Evolutionary conservation across 2,329 filamentous ascomycete genomes (phyloP), one percentile per base, ranked within the genome.

Genomic region (Fusarium guadeloupense): DNA sequence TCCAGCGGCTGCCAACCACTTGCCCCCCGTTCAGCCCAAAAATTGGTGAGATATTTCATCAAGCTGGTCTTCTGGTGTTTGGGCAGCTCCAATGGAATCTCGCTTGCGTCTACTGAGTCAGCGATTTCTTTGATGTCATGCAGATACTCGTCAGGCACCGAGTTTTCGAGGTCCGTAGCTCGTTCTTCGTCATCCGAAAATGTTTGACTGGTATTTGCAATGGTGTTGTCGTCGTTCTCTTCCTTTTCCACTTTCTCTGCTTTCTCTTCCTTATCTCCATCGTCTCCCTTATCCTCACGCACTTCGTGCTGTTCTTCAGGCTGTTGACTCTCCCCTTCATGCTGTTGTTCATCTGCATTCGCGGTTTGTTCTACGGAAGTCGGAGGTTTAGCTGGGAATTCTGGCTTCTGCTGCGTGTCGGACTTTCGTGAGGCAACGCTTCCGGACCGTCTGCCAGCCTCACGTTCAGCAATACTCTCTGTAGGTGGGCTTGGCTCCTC

Each of bases 21-120:
- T 20, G 96, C 92, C 41, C 95, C 98, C 47, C 95, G 87, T 76
- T 99, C 96, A 3, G 95, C 96, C 95, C 95, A 99, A 75, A 99
- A 99, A 70, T 94, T 97, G 14, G 93, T 95, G 39, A 99, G 83
- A 80, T 97, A 93, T 72, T 96, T 97, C 86, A 99, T 90, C 64
- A 98, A 80, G 39, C 93, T 97, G 53, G 88, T 93, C 75, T 94
- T 95, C 72, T 97, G 92, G 71, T 98, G 92, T 70, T 92, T 97
- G 1, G 93, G 92, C 12, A 99, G 83, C 67, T 96, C 92, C 9
- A 91, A 76, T 1, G 84, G 82, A 20, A 87, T 82, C 46, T 88
- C 86, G 67, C 79, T 85, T 5, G 83, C 82, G 64, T 87, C 89
- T 59, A 88, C 80, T 57, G 84, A 84, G 41, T 86, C 84, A 3